Conservation (phyloP, 2,329 filamentous ascomycete species). For the Fusarium lateritium region DNA sequence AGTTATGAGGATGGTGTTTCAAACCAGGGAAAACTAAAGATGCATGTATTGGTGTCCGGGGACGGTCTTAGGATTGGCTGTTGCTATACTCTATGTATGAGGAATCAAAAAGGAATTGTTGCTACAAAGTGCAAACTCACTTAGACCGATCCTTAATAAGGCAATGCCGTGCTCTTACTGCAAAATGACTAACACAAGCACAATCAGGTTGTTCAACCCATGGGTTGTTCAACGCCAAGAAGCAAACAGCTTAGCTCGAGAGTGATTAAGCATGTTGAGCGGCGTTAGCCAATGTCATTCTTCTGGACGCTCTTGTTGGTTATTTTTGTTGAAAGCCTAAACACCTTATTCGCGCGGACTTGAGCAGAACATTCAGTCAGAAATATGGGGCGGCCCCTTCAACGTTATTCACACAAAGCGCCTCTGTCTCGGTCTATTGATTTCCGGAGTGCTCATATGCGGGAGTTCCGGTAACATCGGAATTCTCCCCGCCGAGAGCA, state of each 20-base stretch:
- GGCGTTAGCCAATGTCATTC: conserved; percentile 13
- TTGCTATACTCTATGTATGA: conserved; percentile 27
- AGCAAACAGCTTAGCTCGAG: conserved; percentile 15
- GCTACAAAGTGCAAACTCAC: conserved; percentile 11
- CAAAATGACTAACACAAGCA: conserved; percentile 29
- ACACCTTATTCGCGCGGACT: conserved; percentile 37
- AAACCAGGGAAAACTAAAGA: conserved; percentile 28
- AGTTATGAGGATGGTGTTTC: conserved; percentile 11
- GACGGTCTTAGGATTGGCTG: conserved; percentile 1
- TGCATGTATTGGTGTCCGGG: conserved; percentile 30
- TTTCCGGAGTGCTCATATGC: conserved; percentile 5
- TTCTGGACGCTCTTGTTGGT: conserved; percentile 2
- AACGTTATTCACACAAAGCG: conserved; percentile 1
- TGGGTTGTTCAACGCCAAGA: conserved; percentile 16
- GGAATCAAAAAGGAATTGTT: conserved; percentile 8
- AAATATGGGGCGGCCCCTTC: conserved; percentile 30
- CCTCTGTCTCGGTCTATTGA: background rate
- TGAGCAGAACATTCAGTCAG: conserved; percentile 18
- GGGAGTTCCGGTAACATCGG: conserved; percentile 29
- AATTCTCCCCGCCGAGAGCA: conserved; percentile 34
- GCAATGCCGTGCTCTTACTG: background rate
- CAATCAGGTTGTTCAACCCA: conserved; percentile 10
- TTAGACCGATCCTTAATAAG: background rate
- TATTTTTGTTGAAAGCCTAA: conserved; percentile 8
- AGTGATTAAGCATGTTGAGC: conserved; percentile 22